phyloP scores from a whole-genome alignment of 768 basidiomycete genomes.

The Xerocomellus dryophilus region DNA sequence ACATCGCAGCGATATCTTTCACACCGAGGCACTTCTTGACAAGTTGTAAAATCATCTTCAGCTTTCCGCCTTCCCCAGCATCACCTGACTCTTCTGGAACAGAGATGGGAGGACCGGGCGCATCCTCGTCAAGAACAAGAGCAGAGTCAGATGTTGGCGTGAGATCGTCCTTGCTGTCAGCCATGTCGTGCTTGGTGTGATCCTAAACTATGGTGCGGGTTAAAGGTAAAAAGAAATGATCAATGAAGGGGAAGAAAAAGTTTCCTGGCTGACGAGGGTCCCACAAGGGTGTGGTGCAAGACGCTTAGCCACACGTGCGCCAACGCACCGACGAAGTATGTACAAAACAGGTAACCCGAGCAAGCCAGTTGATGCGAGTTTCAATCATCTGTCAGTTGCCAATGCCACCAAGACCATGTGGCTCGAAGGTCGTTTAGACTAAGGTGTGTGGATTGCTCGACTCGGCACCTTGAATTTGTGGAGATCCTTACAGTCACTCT shows the following conservation, averaged over 20 bases:
- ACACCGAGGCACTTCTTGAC: conserved; percentile 91
- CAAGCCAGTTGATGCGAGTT: background rate
- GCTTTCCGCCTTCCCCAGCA: conserved; percentile 81
- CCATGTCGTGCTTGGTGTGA: conserved; percentile 14
- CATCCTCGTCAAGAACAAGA: conserved; percentile 44
- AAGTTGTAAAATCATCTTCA: conserved; percentile 90
- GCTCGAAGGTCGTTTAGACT: background rate
- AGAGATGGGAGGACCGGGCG: conserved; percentile 55
- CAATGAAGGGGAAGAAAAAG: conserved; percentile 5
- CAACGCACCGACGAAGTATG: background rate
- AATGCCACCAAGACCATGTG: background rate
- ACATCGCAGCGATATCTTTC: conserved; percentile 95
- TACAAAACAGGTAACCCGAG: conserved; percentile 17
- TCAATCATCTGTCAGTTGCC: background rate
- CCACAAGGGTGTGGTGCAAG: conserved; percentile 15
- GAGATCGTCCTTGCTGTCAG: conserved; percentile 14
- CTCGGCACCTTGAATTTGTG: too few species aligned
- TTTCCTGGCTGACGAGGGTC: background rate
- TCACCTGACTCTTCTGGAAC: conserved; percentile 73
- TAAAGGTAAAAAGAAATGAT: background rate
- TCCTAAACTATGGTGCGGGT: background rate
- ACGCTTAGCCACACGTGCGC: conserved; percentile 23
- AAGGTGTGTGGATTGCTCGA: background rate
- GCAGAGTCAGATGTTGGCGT: conserved; percentile 4
- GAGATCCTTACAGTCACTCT: background rate